These are phyloP conservation scores for Daedalea quercina DNA, from an alignment of 768 basidiomycete genomes.

Conservation along the genomic window DNA sequence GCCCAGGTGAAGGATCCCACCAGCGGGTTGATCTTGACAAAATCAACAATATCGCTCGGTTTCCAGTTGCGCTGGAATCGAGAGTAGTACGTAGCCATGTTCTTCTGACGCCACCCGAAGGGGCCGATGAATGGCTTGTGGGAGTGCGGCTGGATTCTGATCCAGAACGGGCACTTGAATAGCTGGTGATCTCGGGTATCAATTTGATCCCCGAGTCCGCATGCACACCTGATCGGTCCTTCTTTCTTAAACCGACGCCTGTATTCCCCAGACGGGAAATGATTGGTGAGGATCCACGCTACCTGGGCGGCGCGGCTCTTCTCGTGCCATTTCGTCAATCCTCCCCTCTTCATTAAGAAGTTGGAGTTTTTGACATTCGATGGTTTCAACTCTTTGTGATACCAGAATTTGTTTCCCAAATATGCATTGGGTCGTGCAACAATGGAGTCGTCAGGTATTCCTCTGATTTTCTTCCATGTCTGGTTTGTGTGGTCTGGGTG, in stretches of 20 bases:
- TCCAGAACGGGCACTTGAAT: background rate
- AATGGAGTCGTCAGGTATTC: background rate
- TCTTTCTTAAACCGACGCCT: background rate
- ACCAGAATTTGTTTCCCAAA: background rate
- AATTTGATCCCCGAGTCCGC: background rate
- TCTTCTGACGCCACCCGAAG: background rate
- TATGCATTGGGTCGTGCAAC: background rate
- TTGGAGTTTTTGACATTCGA: background rate
- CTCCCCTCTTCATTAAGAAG: background rate
- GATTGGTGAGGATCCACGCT: background rate
- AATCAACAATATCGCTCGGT: background rate
- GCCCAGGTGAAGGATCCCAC: background rate
- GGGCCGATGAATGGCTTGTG: background rate
- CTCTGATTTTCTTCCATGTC: too few species aligned
- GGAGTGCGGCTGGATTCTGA: background rate
- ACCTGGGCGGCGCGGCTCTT: too few species aligned
- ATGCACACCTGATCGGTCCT: background rate
- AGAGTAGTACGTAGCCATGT: too few species aligned
- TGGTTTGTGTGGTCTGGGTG: background rate
- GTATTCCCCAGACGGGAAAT: slow-evolving; percentile 5
- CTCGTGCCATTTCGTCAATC: background rate
- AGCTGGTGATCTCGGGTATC: slow-evolving; percentile 1
- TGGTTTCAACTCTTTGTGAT: slow-evolving; percentile 1
- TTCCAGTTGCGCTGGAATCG: background rate
- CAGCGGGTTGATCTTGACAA: background rate